Base-by-base conservation (phyloP, 148 eudicot species). In the Polygonum aviculare region DNA sequence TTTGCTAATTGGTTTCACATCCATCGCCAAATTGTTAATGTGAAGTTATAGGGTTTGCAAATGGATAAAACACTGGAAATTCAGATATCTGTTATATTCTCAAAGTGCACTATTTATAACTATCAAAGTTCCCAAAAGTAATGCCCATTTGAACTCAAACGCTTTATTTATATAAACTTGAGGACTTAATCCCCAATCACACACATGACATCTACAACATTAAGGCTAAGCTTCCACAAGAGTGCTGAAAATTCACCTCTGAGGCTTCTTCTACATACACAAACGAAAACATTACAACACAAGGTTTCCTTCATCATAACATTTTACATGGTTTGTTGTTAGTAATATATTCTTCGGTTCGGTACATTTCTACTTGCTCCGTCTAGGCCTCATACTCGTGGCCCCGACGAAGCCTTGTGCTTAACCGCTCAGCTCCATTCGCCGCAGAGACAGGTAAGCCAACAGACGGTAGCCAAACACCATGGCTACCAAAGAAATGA, bases 381-480 rank as follows among this genome's bases (percentile, higher is more conserved):
- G 26, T 0, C 21, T 31, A 60, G 67, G 9, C 10, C 1, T 59
- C 65, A n/a, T 59, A n/a, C 65, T 59, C 22, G 65, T 7, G 19
- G 5, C 35, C 35, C 65, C 22, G 18, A 15, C 26, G 12, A 26
- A 60, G 1, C 3, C 36, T 21, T 11, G 12, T 9, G 5, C 71
- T 76, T 78, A 80, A 48, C 62, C 78, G 50, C 79, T 71, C 47
- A 85, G 79, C 76, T 36, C 78, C 85, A 85, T 85, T 75, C 76
- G 74, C 52, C 88, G 75, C 4, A 85, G 77, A 60, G 60, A 81
- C 71, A 81, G 57, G 72, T 85, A 85, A 2, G 88, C 88, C 72
- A 82, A 54, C 40, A 85, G 41, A 5, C 88, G 84, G 75, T 85
- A 85, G 69, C 88, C 88, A 40, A 85, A 80, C 49, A 85, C 85